Base-by-base conservation (phyloP, 768 basidiomycete species). In the Agrocybe praecox region DNA sequence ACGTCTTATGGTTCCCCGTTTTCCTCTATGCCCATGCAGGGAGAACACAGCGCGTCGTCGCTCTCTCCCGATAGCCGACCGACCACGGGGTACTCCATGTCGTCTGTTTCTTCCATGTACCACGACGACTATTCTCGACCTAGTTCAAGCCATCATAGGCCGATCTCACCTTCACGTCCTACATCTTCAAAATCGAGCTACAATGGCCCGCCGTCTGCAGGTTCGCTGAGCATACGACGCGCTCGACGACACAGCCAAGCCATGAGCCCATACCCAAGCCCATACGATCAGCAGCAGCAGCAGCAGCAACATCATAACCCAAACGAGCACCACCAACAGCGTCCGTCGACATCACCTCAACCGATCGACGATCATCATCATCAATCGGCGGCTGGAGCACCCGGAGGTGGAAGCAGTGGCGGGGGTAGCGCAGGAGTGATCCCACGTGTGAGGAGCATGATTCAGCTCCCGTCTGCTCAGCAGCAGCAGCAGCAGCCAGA, bases 41-140 rank as follows among this genome's bases (percentile, higher is more conserved):
- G 79, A 43, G 84, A 86, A 58, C 86, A 88, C 62, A 83, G 84
- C 56, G 84, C 85, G 33, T 89, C 88, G 0, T 90, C 89, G 0
- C 70, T 90, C 61, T 93, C 92, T 3, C 92, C 92, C 6, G 92
- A 94, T 69, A 90, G 89, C 71, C 86, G 92, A 49, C 92, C 92
- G 1, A 88, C 87, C 1, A 92, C 92, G 0, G 90, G 92, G 17
- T 94, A 94, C 70, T 92, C 92, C 36, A 90, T 92, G 54, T 87
- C 89, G 2, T 91, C 89, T 12, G 89, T 92, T 61, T 89, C 88
- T 1, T 91, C 89, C 18, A 67, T 90, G 61, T 90, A 91, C 70
- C 87, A 87, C 52, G 87, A 89, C 43, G 84, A 91, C 65, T 88
- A 89, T 67, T 86, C 88, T 50, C 86, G 90, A 24, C 89, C 90